phyloP scores from a whole-genome alignment of 208 protist genomes.

The Trypanosoma theileri region DNA sequence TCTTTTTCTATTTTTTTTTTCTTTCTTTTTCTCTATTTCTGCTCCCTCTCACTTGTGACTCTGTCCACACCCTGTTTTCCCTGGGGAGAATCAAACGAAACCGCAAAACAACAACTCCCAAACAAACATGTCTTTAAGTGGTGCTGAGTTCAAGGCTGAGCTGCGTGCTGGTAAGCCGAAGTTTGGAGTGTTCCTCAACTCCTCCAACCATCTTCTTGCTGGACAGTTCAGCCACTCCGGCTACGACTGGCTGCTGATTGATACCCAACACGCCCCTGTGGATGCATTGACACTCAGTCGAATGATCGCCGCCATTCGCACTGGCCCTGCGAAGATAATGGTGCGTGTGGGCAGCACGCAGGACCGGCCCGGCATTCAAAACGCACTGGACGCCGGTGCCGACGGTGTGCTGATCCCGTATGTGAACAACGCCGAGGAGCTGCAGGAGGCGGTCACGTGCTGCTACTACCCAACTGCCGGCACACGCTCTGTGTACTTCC shows the following conservation, averaged over 20 bases:
- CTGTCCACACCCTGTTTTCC: no score
- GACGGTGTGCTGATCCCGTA: conserved; percentile 83
- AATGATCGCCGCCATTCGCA: conserved; percentile 71
- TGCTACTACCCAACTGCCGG: conserved; percentile 78
- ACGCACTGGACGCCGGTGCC: conserved; percentile 71
- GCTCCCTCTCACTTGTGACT: not conserved
- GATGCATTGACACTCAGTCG: conserved; percentile 54
- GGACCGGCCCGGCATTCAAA: conserved; percentile 78
- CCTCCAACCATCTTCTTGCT: conserved; percentile 59
- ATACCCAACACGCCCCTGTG: conserved; percentile 72
- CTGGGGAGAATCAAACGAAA: not conserved
- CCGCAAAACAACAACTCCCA: not conserved
- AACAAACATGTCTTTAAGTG: conserved; percentile 51
- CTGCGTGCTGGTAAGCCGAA: conserved; percentile 78
- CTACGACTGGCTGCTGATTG: conserved; percentile 84
- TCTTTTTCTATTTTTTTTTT: not conserved
- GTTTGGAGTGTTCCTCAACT: conserved; percentile 82
- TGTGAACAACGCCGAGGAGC: conserved; percentile 76
- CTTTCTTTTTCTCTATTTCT: not conserved
- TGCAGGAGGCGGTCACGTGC: conserved; percentile 70
- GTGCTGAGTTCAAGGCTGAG: conserved; percentile 79
- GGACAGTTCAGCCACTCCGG: conserved; percentile 83
- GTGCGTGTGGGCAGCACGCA: conserved; percentile 72
- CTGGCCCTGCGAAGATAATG: conserved; percentile 59
- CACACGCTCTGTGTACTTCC: conserved; percentile 74